phyloP scores from a whole-genome alignment of 257 asterid genomes.

The Euphrasia confusa region DNA sequence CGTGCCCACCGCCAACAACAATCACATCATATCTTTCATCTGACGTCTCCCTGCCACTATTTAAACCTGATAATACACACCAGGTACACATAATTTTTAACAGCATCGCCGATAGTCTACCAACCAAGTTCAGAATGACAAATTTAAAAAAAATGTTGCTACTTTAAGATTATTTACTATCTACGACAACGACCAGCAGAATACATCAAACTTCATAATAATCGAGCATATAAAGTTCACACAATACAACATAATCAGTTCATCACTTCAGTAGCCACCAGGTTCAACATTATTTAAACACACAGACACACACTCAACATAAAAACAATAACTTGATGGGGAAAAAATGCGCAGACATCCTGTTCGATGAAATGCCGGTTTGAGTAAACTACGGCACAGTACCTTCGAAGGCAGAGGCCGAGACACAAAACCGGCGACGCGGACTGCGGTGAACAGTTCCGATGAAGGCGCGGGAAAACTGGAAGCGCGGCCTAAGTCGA shows the following conservation, averaged over 20 bases:
- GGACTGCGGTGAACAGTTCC: neutral
- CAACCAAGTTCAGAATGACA: neutral
- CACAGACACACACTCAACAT: no score
- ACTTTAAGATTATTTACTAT: no score
- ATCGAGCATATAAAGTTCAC: neutral
- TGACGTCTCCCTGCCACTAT: constrained; percentile 33
- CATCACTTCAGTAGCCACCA: neutral
- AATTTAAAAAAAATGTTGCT: neutral
- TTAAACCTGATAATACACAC: constrained; percentile 37
- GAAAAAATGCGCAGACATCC: neutral
- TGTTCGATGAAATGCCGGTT: constrained; percentile 25
- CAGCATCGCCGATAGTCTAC: constrained; percentile 4
- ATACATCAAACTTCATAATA: neutral
- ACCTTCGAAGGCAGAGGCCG: constrained; percentile 40
- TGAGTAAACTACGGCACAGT: neutral
- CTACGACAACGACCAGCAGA: neutral
- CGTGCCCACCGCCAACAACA: constrained; percentile 98
- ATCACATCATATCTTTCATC: constrained; percentile 87
- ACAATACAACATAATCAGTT: neutral
- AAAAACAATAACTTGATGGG: no score
- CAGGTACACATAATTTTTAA: constrained; percentile 12
- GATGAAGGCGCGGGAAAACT: constrained; percentile 20
- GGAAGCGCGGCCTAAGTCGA: constrained; percentile 24
- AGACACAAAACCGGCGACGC: constrained; percentile 32
- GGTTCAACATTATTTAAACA: neutral